Conservation (phyloP, 2,329 filamentous ascomycete species). For the Coniochaeta hoffmannii region DNA sequence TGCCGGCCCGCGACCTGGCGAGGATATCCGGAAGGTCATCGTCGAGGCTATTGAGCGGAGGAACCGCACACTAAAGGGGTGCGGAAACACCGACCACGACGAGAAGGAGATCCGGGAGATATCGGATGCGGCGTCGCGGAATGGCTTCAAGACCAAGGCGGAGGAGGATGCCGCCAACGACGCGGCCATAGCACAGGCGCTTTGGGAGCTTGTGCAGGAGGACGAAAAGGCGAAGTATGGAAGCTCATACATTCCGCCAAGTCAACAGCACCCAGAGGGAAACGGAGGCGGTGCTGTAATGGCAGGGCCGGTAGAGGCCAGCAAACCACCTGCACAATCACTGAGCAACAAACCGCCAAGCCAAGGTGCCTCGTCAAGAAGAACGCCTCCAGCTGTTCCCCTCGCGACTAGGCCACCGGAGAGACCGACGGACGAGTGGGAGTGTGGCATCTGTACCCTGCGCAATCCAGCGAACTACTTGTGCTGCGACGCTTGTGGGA, state of each 20-base stretch:
- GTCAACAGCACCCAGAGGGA: constrained; percentile 43
- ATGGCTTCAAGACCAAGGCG: constrained; percentile 74
- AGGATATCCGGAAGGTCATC: constrained; percentile 66
- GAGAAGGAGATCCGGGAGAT: constrained; percentile 60
- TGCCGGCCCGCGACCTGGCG: constrained; percentile 38
- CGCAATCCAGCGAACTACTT: constrained; percentile 43
- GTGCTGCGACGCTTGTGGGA: constrained; percentile 50
- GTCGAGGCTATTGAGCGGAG: constrained; percentile 64
- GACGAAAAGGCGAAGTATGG: constrained; percentile 56
- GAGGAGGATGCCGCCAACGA: constrained; percentile 89
- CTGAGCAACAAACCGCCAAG: not conserved
- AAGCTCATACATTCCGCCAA: constrained; percentile 41
- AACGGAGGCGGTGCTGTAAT: constrained; percentile 26
- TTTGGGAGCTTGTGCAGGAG: constrained; percentile 81
- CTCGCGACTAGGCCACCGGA: constrained; percentile 5
- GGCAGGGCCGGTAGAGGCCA: not conserved
- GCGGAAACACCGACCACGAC: constrained; percentile 63
- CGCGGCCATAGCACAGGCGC: constrained; percentile 72
- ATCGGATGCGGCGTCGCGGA: constrained; percentile 54
- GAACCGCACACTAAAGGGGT: constrained; percentile 61
- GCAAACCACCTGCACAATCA: constrained; percentile 6
- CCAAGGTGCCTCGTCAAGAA: not conserved
- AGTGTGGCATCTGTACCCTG: constrained; percentile 48
- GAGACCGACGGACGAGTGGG: constrained; percentile 32
- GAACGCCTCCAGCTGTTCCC: constrained; percentile 8